Percentiles rank a stretch among this genome's conserved stretches.
Evolutionary conservation across 208 protist species (phyloP).

Genomic region (Phytomonas sp.): DNA sequence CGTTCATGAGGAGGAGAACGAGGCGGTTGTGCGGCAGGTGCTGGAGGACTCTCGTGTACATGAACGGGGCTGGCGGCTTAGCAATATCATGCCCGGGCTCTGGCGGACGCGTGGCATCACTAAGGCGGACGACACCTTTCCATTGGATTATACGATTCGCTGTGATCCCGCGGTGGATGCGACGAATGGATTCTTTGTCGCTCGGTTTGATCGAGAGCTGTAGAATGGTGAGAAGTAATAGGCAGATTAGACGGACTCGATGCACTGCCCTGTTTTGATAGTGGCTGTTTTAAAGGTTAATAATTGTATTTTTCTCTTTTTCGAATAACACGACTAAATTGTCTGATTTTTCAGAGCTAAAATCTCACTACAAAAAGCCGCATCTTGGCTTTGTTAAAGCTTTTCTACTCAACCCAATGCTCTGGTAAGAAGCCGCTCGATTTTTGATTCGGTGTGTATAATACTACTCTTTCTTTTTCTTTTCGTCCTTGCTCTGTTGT

Average conservation of each 20-base stretch:
- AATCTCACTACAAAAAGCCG: not conserved
- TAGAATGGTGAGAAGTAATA: not conserved
- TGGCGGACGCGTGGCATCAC: slow-evolving; percentile 53
- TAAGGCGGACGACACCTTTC: slow-evolving; percentile 18
- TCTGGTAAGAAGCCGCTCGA: not conserved
- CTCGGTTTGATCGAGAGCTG: slow-evolving; percentile 67
- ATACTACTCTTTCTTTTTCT: not conserved
- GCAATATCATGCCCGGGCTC: slow-evolving; percentile 64
- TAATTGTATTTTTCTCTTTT: slow-evolving; percentile 6
- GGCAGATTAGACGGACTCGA: slow-evolving; percentile 10
- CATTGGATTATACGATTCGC: slow-evolving; percentile 75
- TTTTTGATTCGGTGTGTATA: not conserved
- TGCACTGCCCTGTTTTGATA: not conserved
- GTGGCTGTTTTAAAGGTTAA: not conserved
- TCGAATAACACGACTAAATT: not conserved
- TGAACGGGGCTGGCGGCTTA: slow-evolving; percentile 67
- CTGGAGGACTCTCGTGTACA: slow-evolving; percentile 66
- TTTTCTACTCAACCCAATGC: not conserved
- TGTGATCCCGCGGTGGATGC: slow-evolving; percentile 61
- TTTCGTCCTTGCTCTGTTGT: slow-evolving; percentile 5
- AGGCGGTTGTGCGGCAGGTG: slow-evolving; percentile 79
- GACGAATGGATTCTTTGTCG: slow-evolving; percentile 86
- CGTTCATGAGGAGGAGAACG: slow-evolving; percentile 85
- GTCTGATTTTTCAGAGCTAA: not conserved
- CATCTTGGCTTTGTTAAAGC: not conserved